These are phyloP conservation scores for Lentithecium fluviatile DNA, from an alignment of 495 filamentous ascomycete species.

Conservation along the genomic window DNA sequence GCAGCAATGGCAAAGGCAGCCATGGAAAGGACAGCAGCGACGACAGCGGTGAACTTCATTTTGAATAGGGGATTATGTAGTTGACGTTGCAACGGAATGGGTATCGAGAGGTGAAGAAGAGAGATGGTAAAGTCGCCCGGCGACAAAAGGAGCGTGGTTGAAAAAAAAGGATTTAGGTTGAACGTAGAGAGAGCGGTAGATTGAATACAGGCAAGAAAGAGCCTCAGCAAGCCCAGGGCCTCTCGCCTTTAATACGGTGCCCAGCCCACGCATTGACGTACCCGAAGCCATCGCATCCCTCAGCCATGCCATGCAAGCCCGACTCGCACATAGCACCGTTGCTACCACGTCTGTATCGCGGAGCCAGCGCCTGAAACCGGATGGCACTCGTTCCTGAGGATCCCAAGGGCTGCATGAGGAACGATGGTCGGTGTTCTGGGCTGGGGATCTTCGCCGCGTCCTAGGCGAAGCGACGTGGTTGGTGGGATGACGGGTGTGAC, in stretches of 20 bases:
- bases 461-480: neutral
- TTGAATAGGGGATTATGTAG: conserved; percentile 16
- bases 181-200: conserved; percentile 10
- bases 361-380: conserved; percentile 26
- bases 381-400: conserved; percentile 16
- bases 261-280: conserved; percentile 18
- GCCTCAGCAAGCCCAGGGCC: conserved; percentile 7
- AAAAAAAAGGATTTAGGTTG: conserved; percentile 1
- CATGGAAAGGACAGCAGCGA: conserved; percentile 33
- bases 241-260: conserved; percentile 24
- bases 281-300: too few relatives aligned
- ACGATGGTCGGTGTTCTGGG: neutral
- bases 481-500: neutral
- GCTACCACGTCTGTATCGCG: conserved; percentile 9
- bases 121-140: conserved; percentile 34
- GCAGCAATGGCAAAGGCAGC: conserved; percentile 29
- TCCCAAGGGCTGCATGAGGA: conserved; percentile 13
- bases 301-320: neutral
- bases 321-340: neutral
- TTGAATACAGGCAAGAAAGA: conserved; percentile 2
- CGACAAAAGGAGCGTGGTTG: conserved; percentile 30
- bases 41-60: conserved; percentile 35
- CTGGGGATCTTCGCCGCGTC: neutral
- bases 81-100: too few relatives aligned
- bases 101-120: conserved; percentile 3